phyloP scores from a whole-genome alignment of 345 rosid genomes.

The Corchorus capsularis region DNA sequence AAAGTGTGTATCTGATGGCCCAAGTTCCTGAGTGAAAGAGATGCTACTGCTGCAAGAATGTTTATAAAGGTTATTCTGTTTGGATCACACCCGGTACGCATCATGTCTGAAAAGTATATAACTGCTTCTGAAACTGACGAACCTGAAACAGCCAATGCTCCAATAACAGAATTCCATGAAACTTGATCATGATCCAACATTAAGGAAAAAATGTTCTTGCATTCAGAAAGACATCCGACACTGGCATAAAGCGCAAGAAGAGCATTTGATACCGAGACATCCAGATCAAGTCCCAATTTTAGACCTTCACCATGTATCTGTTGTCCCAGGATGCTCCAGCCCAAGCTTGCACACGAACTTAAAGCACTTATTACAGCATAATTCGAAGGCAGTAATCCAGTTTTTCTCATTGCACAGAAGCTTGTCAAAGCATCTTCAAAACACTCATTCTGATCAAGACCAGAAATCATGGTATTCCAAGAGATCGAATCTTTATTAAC shows the following conservation, averaged over 20 bases:
- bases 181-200: constrained; percentile 82
- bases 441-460: constrained; percentile 75
- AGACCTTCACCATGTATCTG: constrained; percentile 71
- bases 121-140: constrained; percentile 50
- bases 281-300: constrained; percentile 68
- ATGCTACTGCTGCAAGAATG: constrained; percentile 65
- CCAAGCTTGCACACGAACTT: constrained; percentile 88
- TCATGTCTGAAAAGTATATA: constrained; percentile 56
- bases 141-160: constrained; percentile 70
- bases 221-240: constrained; percentile 48
- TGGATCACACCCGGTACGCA: constrained; percentile 60
- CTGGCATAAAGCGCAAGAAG: constrained; percentile 77
- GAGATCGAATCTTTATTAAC: constrained; percentile 72
- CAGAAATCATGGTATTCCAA: constrained; percentile 92
- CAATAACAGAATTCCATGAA: constrained; percentile 87
- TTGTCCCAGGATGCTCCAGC: constrained; percentile 58
- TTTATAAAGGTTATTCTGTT: constrained; percentile 73
- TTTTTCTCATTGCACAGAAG: constrained; percentile 61
- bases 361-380: constrained; percentile 74
- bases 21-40: constrained; percentile 49
- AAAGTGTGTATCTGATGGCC: constrained; percentile 69
- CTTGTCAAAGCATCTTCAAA: constrained; percentile 57
- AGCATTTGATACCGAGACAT: constrained; percentile 87
- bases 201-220: constrained; percentile 58
- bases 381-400: constrained; percentile 53